Evolutionary conservation across 805 yeast species (phyloP), one percentile per base, ranked within the genome.

Genomic region (Ogataea minuta): DNA sequence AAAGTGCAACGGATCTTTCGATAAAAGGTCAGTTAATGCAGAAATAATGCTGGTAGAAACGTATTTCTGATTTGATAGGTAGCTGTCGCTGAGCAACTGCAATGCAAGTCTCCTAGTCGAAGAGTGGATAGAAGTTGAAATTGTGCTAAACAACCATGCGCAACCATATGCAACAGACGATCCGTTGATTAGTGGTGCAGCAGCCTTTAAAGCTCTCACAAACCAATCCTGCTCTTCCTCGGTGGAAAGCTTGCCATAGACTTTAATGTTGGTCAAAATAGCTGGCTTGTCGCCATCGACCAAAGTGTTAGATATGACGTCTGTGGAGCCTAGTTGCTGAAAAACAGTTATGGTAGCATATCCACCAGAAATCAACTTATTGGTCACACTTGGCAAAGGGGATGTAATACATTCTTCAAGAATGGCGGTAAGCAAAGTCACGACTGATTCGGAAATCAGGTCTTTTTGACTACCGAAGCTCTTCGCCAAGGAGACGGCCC

Each of bases 401-500:
- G 79, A 64, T 11, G 64, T 50, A 26, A 65, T 55, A 29, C 77
- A 71, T 28, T 76, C 83, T 1, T 63, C 61, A 13, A 71, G 57
- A 0, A 72, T 56, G 3, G 49, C 31, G 2, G 48, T 31, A 27
- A 66, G 47, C 1, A 54, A 42, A 12, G 69, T 61, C 5, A 54
- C 34, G 3, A 60, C 10, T 2, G 23, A 17, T 1, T 45, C 53
- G 9, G 51, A 33, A 7, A 50, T 35, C 3, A 39, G 27, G 9
- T 53, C 28, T 26, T 63, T 56, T 9, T 33, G 36, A 6, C 43
- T 25, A 13, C 40, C 10, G 12, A 40, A 11, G 5, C 56, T 48
- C 1, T 56, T 48, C 4, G 77, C 81, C 11, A 83, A 53, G 24
- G 75, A 60, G 25, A 69, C 54, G 39, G 73, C 71, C 97, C 97